Conservation (phyloP, 2,329 filamentous ascomycete species). For the Alternaria dauci region DNA sequence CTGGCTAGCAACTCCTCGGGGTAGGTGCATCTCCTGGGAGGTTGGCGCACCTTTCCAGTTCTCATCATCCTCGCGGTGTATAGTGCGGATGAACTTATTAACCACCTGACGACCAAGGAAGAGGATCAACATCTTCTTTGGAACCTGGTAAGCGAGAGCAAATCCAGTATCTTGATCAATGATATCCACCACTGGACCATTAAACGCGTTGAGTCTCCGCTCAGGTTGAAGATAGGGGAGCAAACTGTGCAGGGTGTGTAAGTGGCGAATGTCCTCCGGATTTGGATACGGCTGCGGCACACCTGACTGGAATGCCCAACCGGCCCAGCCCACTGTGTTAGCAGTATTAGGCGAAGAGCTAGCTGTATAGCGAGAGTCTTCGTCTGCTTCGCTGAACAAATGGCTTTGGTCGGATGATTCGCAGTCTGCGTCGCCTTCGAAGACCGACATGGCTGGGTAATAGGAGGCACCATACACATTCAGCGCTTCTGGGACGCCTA, state of each 20-base stretch:
- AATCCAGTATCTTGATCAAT: conserved; percentile 19
- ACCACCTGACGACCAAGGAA: conserved; percentile 28
- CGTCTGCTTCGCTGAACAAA: not conserved
- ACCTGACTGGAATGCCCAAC: not conserved
- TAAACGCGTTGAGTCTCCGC: conserved; percentile 19
- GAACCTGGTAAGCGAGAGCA: conserved; percentile 12
- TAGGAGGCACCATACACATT: not conserved
- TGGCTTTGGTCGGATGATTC: not conserved
- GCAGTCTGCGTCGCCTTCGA: not conserved
- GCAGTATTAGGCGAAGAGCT: not conserved
- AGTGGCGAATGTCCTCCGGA: conserved; percentile 31
- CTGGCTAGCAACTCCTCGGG: conserved; percentile 16
- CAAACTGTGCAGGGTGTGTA: conserved; percentile 23
- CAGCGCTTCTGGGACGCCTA: not conserved
- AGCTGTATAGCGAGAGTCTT: not conserved
- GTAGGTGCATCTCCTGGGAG: conserved; percentile 24
- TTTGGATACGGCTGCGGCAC: conserved; percentile 18
- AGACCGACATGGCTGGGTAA: not conserved
- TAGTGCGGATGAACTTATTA: conserved; percentile 25
- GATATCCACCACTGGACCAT: conserved; percentile 21
- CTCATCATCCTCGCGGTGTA: conserved; percentile 19
- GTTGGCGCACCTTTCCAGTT: conserved; percentile 12
- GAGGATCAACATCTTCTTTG: conserved; percentile 32
- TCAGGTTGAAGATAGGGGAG: conserved; percentile 27
- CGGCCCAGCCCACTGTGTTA: not conserved